Percentiles rank a stretch among this genome's conserved stretches.
Conservation (phyloP, 1,284 basidiomycete genomes). For the Lentinus polychrous region DNA sequence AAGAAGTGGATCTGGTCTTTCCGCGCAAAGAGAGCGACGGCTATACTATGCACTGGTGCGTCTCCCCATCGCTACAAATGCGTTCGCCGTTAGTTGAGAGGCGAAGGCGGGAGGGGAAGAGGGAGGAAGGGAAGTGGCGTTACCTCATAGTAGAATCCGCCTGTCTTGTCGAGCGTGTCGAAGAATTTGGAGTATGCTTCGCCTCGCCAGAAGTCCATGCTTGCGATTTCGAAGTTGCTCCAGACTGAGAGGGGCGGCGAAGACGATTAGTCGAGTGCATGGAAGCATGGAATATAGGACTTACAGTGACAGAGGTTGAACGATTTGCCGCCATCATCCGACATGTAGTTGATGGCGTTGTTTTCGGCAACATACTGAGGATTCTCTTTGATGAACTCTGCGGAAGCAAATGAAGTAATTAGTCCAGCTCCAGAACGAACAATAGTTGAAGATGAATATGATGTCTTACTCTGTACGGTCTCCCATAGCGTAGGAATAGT, state of each 20-base stretch:
- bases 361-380: slow-evolving; percentile 57
- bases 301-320: slow-evolving; percentile 76
- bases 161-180: slow-evolving; percentile 60
- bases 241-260: slow-evolving; percentile 39
- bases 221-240: slow-evolving; percentile 76
- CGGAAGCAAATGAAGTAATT: not conserved
- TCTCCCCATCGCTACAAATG: slow-evolving; percentile 60
- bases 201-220: slow-evolving; percentile 52
- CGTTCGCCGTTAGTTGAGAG: not conserved
- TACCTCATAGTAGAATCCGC: slow-evolving; percentile 78
- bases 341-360: slow-evolving; percentile 68
- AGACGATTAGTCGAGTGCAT: no score
- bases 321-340: slow-evolving; percentile 51
- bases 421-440: no score
- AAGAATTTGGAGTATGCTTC: slow-evolving; percentile 71
- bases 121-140: not conserved
- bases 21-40: slow-evolving; percentile 54
- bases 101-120: not conserved
- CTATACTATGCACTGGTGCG: slow-evolving; percentile 77
- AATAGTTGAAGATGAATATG: not conserved
- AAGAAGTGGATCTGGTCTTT: slow-evolving; percentile 68
- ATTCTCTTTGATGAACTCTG: slow-evolving; percentile 57
- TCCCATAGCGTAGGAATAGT: slow-evolving; percentile 76
- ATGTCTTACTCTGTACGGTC: slow-evolving; percentile 39
- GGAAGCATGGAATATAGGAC: slow-evolving; percentile 13